Base-by-base conservation (phyloP, 192 early-diverging fungal genomes). In the Oehlia diaphana region DNA sequence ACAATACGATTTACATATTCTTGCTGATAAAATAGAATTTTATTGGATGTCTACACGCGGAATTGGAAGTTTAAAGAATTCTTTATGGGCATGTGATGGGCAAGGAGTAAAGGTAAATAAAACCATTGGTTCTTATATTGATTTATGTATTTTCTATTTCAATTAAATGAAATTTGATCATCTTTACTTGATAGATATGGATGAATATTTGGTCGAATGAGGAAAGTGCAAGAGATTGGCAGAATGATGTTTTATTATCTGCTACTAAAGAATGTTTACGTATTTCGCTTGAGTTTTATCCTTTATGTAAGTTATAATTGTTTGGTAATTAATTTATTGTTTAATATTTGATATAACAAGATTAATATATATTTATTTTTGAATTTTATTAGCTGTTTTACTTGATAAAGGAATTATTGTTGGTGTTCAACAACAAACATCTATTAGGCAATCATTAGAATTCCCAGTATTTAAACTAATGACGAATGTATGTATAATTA, bases 271-370 rank as follows among this genome's bases (percentile, higher is more conserved):
- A 86, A 64, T 83, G 87, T 14, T 77, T 93, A 49, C 81, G 85
- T 31, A 89, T 94, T 69, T 82, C 86, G 19, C 72, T 93, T 10
- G 94, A 95, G 67, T 96, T 92, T 81, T 95, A 94, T 81, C 94
- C 94, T 13, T 84, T 94, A 35, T 88, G 93, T 95, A 85, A 83
- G 84, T 31, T 58, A 50, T 28, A 35, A 39, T 9, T 16, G 14
- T n/a, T 64, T 58, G 23, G 31, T 31, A 31, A 31, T 31, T 31
- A 31, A 31, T 31, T 31, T 31, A 31, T 31, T 31, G 31, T 31
- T 31, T 31, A 31, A 21, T 12, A 63, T 64, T 64, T 19, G n/a
- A 33, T n/a, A 23, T 44, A 44, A 44, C 9, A 0, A 44, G 42
- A 44, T 37, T 42, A 49, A 44, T n/a, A 26, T n/a, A 26, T 80